Conservation (phyloP, 2,329 filamentous ascomycete genomes). For the Curvularia hawaiiensis region DNA sequence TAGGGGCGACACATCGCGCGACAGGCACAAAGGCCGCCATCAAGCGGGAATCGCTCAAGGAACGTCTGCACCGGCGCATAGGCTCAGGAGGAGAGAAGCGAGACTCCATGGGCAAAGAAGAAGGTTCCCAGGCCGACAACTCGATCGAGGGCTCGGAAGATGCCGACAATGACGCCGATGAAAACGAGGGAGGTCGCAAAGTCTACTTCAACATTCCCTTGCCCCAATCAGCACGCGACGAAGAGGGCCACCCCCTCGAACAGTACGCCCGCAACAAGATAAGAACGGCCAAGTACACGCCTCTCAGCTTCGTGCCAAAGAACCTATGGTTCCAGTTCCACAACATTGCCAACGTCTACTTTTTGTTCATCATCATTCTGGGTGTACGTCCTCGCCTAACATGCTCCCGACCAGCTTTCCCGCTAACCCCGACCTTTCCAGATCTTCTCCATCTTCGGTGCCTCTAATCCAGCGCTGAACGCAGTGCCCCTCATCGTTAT, state of each 20-base stretch:
- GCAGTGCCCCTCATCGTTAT: slow-evolving; percentile 94
- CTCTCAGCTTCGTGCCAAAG: slow-evolving; percentile 92
- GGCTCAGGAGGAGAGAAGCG: slow-evolving; percentile 69
- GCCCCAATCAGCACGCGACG: slow-evolving; percentile 75
- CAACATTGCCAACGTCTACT: slow-evolving; percentile 98
- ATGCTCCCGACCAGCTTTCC: slow-evolving; percentile 13
- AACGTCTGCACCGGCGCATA: slow-evolving; percentile 69
- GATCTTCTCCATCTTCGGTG: slow-evolving; percentile 97
- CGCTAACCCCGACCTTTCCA: slow-evolving; percentile 50
- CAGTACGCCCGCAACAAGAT: slow-evolving; percentile 93
- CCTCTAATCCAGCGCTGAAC: slow-evolving; percentile 85
- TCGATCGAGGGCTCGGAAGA: slow-evolving; percentile 47
- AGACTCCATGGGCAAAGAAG: slow-evolving; percentile 48
- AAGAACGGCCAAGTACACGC: slow-evolving; percentile 95
- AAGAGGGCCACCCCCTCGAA: slow-evolving; percentile 74
- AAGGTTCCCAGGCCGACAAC: slow-evolving; percentile 50
- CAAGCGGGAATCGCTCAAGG: slow-evolving; percentile 84
- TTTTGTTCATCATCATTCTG: slow-evolving; percentile 93
- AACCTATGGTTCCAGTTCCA: slow-evolving; percentile 98
- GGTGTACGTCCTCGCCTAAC: slow-evolving; percentile 67
- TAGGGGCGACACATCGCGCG: slow-evolving; percentile 86
- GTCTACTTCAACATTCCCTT: slow-evolving; percentile 89
- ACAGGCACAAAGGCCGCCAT: slow-evolving; percentile 73
- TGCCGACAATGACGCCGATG: slow-evolving; percentile 49
- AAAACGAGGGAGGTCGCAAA: slow-evolving; percentile 52